Evolutionary conservation across 352 stramenopile genomes (phyloP).

Genomic region (Globisporangium parvum): DNA sequence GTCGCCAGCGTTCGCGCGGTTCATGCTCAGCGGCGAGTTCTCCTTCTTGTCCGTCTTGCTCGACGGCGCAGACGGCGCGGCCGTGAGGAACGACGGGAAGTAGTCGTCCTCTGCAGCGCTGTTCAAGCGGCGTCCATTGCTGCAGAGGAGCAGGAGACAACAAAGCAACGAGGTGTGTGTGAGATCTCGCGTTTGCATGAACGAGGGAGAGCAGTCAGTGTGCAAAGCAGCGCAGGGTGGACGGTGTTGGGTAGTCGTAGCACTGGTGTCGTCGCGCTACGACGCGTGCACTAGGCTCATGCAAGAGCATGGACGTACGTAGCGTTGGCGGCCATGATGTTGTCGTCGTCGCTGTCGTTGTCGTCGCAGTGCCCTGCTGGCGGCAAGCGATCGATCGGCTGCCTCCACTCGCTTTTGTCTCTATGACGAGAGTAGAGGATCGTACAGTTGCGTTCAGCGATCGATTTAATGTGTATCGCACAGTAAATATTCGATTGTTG

Average conservation of each 20-base stretch:
- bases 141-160: no score
- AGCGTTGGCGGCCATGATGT: conserved; percentile 5
- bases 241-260: no score
- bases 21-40: conserved; percentile 26
- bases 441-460: background rate
- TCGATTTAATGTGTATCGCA: background rate
- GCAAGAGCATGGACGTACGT: conserved; percentile 3
- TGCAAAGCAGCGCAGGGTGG: no score
- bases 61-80: conserved; percentile 32
- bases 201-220: no score
- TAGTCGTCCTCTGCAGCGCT: conserved; percentile 58
- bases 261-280: no score
- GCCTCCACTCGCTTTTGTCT: no score
- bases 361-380: no score
- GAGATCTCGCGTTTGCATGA: background rate
- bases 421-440: no score
- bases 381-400: no score
- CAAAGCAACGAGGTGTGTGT: background rate
- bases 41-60: conserved; percentile 48
- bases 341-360: no score
- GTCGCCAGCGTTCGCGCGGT: conserved; percentile 20
- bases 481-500: background rate
- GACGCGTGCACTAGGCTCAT: background rate
- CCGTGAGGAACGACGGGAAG: conserved; percentile 68
- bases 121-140: conserved; percentile 13